Evolutionary conservation across 2,329 filamentous ascomycete species (phyloP).

Genomic region (Cercospora zeina): DNA sequence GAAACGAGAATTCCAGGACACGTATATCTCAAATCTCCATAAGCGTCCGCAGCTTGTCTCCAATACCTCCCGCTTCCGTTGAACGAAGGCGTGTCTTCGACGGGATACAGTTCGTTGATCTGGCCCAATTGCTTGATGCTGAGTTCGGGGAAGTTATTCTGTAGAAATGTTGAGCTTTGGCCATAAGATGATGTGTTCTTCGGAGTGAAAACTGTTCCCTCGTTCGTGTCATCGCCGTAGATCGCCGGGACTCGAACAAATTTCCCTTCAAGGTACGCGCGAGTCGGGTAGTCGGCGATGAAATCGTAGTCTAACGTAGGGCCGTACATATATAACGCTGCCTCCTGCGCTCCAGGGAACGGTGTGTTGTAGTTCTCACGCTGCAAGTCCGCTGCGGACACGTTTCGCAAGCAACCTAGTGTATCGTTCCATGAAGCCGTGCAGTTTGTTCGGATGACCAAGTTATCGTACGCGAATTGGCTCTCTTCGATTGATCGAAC

Average conservation of each 20-base stretch:
- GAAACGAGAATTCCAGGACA: slow-evolving; percentile 63
- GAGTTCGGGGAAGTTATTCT: slow-evolving; percentile 60
- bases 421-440: slow-evolving; percentile 41
- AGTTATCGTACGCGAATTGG: slow-evolving; percentile 55
- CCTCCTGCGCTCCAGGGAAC: slow-evolving; percentile 46
- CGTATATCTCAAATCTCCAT: slow-evolving; percentile 66
- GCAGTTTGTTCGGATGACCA: slow-evolving; percentile 54
- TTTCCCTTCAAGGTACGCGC: slow-evolving; percentile 51
- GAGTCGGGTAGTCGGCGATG: slow-evolving; percentile 53
- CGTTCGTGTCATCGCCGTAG: slow-evolving; percentile 61
- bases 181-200: slow-evolving; percentile 48
- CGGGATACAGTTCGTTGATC: slow-evolving; percentile 60
- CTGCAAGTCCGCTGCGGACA: slow-evolving; percentile 50
- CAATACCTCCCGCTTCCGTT: slow-evolving; percentile 57
- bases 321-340: slow-evolving; percentile 54
- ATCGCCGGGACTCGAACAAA: slow-evolving; percentile 58
- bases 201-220: slow-evolving; percentile 64
- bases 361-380: slow-evolving; percentile 49
- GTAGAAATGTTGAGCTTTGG: slow-evolving; percentile 58
- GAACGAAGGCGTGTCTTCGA: slow-evolving; percentile 48
- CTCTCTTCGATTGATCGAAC: slow-evolving; percentile 52
- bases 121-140: slow-evolving; percentile 52
- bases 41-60: slow-evolving; percentile 59
- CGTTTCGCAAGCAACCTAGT: slow-evolving; percentile 52
- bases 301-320: slow-evolving; percentile 55